Conservation (phyloP, 1,284 basidiomycete genomes). For the Ganoderma sp. region DNA sequence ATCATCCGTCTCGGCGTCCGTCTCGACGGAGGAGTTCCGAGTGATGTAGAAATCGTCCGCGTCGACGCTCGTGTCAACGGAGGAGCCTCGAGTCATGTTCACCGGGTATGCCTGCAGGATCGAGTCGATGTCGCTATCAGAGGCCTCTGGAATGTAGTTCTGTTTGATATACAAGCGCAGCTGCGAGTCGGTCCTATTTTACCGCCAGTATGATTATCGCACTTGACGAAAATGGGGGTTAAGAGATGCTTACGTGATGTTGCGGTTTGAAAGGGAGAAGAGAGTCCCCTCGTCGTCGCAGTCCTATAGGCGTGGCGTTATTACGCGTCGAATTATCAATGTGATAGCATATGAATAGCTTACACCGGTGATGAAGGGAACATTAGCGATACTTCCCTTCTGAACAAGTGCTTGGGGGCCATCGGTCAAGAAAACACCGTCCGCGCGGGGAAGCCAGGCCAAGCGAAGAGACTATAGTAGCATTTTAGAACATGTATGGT, state of each 20-base stretch:
- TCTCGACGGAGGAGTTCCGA: too few relatives aligned
- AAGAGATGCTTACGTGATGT: slow-evolving; percentile 25
- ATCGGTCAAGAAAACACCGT: slow-evolving; percentile 44
- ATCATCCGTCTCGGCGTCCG: too few relatives aligned
- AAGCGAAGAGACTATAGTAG: slow-evolving; percentile 13
- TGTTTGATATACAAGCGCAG: slow-evolving; percentile 20
- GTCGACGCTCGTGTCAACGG: too few relatives aligned
- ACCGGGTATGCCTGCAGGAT: slow-evolving; percentile 49
- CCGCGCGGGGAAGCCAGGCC: slow-evolving; percentile 45
- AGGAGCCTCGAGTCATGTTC: too few relatives aligned
- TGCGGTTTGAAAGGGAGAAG: slow-evolving; percentile 34
- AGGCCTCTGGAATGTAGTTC: slow-evolving; percentile 45
- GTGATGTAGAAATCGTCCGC: too few relatives aligned
- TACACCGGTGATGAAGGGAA: slow-evolving; percentile 42
- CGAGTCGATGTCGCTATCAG: slow-evolving; percentile 38
- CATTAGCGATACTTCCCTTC: slow-evolving; percentile 38
- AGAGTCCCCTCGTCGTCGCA: slow-evolving; percentile 44
- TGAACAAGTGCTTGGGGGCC: slow-evolving; percentile 37
- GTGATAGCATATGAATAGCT: not conserved
- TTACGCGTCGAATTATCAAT: not conserved
- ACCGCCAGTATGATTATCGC: not conserved
- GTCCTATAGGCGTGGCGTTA: slow-evolving; percentile 23
- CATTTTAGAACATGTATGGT: not conserved
- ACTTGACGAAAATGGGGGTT: not conserved
- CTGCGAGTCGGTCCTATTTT: slow-evolving; percentile 21